Conservation (phyloP, 371 early-diverging fungal species). For the Apophysomyces variabilis region DNA sequence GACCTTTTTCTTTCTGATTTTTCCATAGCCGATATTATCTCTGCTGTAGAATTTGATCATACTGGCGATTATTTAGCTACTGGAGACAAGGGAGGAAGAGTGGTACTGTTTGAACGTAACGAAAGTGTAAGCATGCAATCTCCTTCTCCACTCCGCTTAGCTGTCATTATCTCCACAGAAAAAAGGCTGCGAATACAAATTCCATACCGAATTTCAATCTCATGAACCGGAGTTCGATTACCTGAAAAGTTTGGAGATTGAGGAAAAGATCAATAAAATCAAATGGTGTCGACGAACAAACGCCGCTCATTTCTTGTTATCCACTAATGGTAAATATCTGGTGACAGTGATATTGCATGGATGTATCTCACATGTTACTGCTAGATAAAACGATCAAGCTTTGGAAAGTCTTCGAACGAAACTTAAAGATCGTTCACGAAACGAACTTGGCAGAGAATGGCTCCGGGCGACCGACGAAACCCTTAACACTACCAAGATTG, state of each 20-base stretch:
- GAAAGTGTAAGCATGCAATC: conserved; percentile 76
- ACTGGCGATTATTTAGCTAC: conserved; percentile 93
- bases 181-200: conserved; percentile 98
- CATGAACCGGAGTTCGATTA: conserved; percentile 99
- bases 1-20: neutral
- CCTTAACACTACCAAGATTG: conserved; percentile 83
- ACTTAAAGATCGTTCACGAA: conserved; percentile 92
- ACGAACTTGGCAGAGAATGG: conserved; percentile 82
- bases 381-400: conserved; percentile 98
- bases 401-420: conserved; percentile 98
- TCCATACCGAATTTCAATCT: conserved; percentile 98
- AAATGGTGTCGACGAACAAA: conserved; percentile 96
- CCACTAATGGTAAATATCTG: conserved; percentile 86
- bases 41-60: conserved; percentile 93
- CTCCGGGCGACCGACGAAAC: conserved; percentile 43
- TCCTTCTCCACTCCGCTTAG: neutral
- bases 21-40: conserved; percentile 87
- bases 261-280: conserved; percentile 99
- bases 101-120: conserved; percentile 96
- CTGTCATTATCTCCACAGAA: conserved; percentile 63
- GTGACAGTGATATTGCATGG: too few relatives aligned
- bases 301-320: conserved; percentile 94
- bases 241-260: conserved; percentile 98
- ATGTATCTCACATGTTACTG: conserved; percentile 73
- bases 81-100: conserved; percentile 92